Evolutionary conservation across 768 basidiomycete species (phyloP).

Genomic region (Xerocomus brunneocitrinus): DNA sequence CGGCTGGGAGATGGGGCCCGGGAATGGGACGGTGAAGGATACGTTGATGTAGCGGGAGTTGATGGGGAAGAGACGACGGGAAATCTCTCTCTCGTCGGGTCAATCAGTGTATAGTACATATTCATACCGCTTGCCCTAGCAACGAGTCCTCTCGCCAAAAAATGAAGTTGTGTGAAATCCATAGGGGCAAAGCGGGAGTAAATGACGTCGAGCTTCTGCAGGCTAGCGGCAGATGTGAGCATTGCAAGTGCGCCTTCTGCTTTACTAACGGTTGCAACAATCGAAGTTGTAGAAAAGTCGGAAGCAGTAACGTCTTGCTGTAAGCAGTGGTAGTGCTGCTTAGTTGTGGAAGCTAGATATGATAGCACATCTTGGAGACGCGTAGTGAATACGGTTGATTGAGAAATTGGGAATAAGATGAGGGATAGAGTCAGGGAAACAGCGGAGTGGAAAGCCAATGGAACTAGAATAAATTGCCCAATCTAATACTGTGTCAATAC

Average conservation of each 20-base stretch:
- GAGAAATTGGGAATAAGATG: slow-evolving; percentile 57
- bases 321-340: slow-evolving; percentile 45
- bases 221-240: slow-evolving; percentile 46
- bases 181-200: slow-evolving; percentile 55
- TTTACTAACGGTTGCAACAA: slow-evolving; percentile 30
- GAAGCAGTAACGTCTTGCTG: slow-evolving; percentile 35
- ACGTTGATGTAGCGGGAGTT: slow-evolving; percentile 32
- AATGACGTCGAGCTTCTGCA: slow-evolving; percentile 56
- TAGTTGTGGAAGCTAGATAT: slow-evolving; percentile 44
- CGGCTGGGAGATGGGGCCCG: slow-evolving; percentile 30
- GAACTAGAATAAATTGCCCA: slow-evolving; percentile 51
- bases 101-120: slow-evolving; percentile 57
- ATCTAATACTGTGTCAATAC: slow-evolving; percentile 29
- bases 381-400: slow-evolving; percentile 55
- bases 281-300: slow-evolving; percentile 30
- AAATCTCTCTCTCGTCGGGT: slow-evolving; percentile 57
- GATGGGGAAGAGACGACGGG: slow-evolving; percentile 44
- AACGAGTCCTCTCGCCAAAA: slow-evolving; percentile 45
- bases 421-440: slow-evolving; percentile 50
- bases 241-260: slow-evolving; percentile 48
- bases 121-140: slow-evolving; percentile 60
- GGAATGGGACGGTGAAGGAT: slow-evolving; percentile 29
- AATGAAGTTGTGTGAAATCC: slow-evolving; percentile 53
- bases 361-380: slow-evolving; percentile 44
- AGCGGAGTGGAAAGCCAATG: slow-evolving; percentile 55